Percentiles rank a stretch among this genome's conserved stretches.
Conservation (phyloP, 2,329 filamentous ascomycete genomes). For the Tolypocladium album region DNA sequence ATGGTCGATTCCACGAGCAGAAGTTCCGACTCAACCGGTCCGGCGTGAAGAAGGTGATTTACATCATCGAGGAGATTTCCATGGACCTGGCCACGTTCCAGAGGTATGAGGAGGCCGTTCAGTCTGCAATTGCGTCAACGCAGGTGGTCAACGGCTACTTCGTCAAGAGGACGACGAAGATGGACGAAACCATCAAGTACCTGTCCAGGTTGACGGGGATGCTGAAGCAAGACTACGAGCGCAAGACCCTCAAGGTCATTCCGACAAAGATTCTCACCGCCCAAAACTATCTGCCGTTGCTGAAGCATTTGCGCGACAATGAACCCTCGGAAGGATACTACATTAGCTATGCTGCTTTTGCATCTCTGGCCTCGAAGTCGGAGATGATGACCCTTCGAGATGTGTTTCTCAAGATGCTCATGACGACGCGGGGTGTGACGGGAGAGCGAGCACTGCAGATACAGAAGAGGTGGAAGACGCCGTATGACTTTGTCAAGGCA, state of each 20-base stretch:
- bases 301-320: constrained; percentile 46
- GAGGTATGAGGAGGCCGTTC: constrained; percentile 55
- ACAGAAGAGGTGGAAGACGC: constrained; percentile 68
- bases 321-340: constrained; percentile 42
- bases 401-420: constrained; percentile 74
- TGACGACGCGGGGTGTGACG: constrained; percentile 66
- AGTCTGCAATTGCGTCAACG: constrained; percentile 64
- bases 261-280: constrained; percentile 53
- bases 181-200: constrained; percentile 72
- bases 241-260: constrained; percentile 47
- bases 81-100: constrained; percentile 42
- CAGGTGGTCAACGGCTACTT: constrained; percentile 74
- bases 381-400: constrained; percentile 64
- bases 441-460: constrained; percentile 73
- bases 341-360: constrained; percentile 62
- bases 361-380: constrained; percentile 63
- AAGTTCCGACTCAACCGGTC: constrained; percentile 68
- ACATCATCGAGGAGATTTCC: constrained; percentile 64
- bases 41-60: constrained; percentile 66
- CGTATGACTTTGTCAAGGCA: constrained; percentile 58
- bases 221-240: constrained; percentile 55
- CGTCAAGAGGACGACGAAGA: constrained; percentile 61
- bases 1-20: constrained; percentile 74
- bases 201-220: constrained; percentile 60
- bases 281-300: constrained; percentile 53